Base-by-base conservation (phyloP, 202 grass and related monocot genomes). In the Hordeum pubiflorum region DNA sequence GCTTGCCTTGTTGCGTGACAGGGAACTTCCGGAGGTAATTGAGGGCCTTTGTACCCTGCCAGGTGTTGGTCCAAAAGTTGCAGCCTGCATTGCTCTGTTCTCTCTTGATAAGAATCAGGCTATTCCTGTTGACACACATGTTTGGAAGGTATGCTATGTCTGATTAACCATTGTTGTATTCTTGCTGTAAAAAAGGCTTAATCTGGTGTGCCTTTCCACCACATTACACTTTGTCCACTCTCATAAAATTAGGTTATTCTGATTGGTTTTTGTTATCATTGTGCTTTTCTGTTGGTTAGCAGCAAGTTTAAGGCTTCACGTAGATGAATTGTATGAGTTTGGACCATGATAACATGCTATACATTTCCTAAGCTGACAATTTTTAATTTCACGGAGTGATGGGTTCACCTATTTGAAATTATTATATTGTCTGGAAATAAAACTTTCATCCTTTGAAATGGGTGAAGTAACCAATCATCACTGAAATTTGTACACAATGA, bases 61-160 rank as follows among this genome's bases (percentile, higher is more conserved):
- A 12, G 95, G 95, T 46, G 92, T 98, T 63, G 92, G 95, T 34
- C 90, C 92, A 27, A 95, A 95, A 87, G 92, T 98, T 59, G 95
- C 95, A 67, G 88, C 95, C 58, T 98, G 90, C 76, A 91, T 98
- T 83, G 90, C 90, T 73, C 82, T 98, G 15, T 98, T 98, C 87
- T 98, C 96, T 36, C 92, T 98, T 26, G 90, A 98, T 78, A 84
- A 98, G 81, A 91, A 98, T 63, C 96, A 95, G 79, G 90, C 88
- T 59, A 86, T 98, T 86, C 96, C 92, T 84, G 88, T 98, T 4
- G 96, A 98, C 46, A 98, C 90, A 60, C 96, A 98, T 88, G 96
- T 95, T 68, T 95, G 92, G 92, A 90, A 93, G 92, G 92, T 98
- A 74, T 74, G 15, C 31, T 79, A 37, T 72, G 36, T 86, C 50